Percentiles rank a stretch among this genome's conserved stretches.
These are phyloP conservation scores for Magnusiomyces sp. DNA, from an alignment of 1,139 yeast genomes.

Conservation along the genomic window DNA sequence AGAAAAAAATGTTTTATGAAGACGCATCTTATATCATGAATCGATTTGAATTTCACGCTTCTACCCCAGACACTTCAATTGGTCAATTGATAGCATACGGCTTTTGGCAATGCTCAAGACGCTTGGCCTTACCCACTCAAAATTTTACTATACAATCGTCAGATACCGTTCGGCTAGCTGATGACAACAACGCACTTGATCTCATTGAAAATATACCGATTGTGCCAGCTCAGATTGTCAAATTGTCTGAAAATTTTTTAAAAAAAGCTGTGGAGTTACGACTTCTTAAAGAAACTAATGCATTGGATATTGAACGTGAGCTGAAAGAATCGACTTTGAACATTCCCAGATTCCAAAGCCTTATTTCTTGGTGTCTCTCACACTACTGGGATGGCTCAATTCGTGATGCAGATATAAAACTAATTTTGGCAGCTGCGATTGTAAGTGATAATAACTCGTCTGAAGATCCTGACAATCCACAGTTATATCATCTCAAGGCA, in stretches of 20 bases:
- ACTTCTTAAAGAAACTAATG: constrained; percentile 21
- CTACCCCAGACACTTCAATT: constrained; percentile 33
- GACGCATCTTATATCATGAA: constrained; percentile 26
- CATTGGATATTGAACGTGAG: constrained; percentile 25
- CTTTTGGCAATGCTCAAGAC: constrained; percentile 29
- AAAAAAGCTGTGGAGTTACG: constrained; percentile 23
- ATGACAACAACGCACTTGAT: constrained; percentile 17
- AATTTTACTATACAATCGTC: constrained; percentile 29
- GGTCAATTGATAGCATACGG: constrained; percentile 32
- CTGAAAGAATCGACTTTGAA: constrained; percentile 24
- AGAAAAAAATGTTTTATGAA: constrained; percentile 14
- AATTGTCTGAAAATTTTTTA: constrained; percentile 24
- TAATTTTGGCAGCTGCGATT: constrained; percentile 16
- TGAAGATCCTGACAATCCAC: constrained; percentile 13
- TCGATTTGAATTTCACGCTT: constrained; percentile 28
- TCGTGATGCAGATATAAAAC: constrained; percentile 7
- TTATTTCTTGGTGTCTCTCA: constrained; percentile 22
- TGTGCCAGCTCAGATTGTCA: constrained; percentile 23
- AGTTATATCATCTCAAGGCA: constrained; percentile 19
- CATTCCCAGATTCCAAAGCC: constrained; percentile 16
- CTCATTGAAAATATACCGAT: constrained; percentile 29
- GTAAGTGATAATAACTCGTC: constrained; percentile 18
- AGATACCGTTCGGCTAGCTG: constrained; percentile 27
- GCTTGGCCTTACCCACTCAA: constrained; percentile 29
- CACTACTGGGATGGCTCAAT: constrained; percentile 13